Base-by-base conservation (phyloP, 164 flowering plant genomes). In the Stephania cephalantha region DNA sequence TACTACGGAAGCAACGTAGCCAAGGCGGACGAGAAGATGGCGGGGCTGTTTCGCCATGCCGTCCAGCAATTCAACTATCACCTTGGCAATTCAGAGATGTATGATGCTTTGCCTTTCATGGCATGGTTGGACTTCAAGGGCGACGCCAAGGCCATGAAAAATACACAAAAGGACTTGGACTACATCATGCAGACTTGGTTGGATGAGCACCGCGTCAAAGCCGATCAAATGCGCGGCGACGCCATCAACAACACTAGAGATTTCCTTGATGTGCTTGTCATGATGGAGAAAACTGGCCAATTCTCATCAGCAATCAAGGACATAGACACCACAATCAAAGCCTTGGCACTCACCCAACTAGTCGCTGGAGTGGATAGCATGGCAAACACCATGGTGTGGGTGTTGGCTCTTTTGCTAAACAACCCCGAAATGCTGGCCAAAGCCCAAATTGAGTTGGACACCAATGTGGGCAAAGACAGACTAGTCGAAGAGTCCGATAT, bases 51-150 rank as follows among this genome's bases (percentile, higher is more conserved):
- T 15, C 58, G 58, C 58, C 58, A 52, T 52, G 58, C 58, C 58
- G 58, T 52, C 13, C 58, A 52, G 8, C 58, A 52, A 52, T 52
- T 52, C 58, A 52, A 52, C 17, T 52, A 52, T 52, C 58, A 52
- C 17, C 58, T 52, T 52, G 58, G 58, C 11, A 52, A 52, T 52
- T 52, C 58, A 2, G 58, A 52, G 17, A 52, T 52, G 58, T 52
- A 52, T 6, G 58, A 52, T 6, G 58, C 58, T 52, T 52, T 52
- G 58, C 58, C 58, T 9, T 52, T 52, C 58, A 9, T 52, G 13
- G 58, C 58, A 52, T 52, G 58, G 58, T 52, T 52, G 58, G 58
- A 52, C 58, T 52, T 52, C 58, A 52, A 52, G 58, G 58, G 64
- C 20, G 12, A 12, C 18, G 64, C 64, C 64, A 58, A 58, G 12